A percentile compares a stretch with the other conserved stretches of the same genome.
These are phyloP conservation scores for Taphrina populina DNA, from an alignment of 1,139 yeast genomes.

Conservation along the genomic window DNA sequence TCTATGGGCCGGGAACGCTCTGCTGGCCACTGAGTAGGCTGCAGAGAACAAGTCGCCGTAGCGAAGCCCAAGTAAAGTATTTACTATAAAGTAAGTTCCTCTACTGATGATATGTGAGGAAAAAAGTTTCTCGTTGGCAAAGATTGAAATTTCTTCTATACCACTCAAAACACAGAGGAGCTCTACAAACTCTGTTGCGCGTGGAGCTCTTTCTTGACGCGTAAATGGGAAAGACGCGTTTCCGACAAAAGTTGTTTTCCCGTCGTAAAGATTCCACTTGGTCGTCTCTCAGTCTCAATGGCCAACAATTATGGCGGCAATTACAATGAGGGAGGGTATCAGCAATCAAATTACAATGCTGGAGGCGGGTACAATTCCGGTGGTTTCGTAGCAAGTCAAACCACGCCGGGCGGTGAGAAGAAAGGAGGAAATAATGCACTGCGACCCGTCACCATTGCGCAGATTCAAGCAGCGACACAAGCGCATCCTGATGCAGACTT, in stretches of 20 bases:
- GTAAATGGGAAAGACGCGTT: too few relatives aligned
- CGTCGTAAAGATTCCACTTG: too few relatives aligned
- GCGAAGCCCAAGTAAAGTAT: conserved; percentile 32
- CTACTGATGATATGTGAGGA: conserved; percentile 24
- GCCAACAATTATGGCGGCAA: conserved; percentile 3
- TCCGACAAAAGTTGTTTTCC: too few relatives aligned
- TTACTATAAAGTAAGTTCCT: conserved; percentile 30
- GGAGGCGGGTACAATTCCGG: conserved; percentile 27
- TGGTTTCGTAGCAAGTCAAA: conserved; percentile 27
- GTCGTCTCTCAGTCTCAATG: too few relatives aligned
- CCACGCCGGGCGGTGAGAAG: conserved; percentile 28
- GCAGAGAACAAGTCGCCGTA: conserved; percentile 32
- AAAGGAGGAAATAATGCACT: conserved; percentile 9
- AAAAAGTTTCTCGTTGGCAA: too few relatives aligned
- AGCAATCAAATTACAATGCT: conserved; percentile 26
- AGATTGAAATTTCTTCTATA: too few relatives aligned
- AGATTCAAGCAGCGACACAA: conserved; percentile 65
- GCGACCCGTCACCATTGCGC: conserved; percentile 83
- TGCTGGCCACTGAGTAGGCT: conserved; percentile 31
- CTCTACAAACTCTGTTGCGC: too few relatives aligned
- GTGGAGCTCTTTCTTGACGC: too few relatives aligned
- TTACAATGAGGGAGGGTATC: conserved; percentile 26
- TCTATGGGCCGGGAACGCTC: conserved; percentile 32
- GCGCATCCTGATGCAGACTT: conserved; percentile 75
- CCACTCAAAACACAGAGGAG: too few relatives aligned